These are phyloP conservation scores for Fomitopsis serialis DNA, from an alignment of 768 basidiomycete genomes.

Conservation along the genomic window DNA sequence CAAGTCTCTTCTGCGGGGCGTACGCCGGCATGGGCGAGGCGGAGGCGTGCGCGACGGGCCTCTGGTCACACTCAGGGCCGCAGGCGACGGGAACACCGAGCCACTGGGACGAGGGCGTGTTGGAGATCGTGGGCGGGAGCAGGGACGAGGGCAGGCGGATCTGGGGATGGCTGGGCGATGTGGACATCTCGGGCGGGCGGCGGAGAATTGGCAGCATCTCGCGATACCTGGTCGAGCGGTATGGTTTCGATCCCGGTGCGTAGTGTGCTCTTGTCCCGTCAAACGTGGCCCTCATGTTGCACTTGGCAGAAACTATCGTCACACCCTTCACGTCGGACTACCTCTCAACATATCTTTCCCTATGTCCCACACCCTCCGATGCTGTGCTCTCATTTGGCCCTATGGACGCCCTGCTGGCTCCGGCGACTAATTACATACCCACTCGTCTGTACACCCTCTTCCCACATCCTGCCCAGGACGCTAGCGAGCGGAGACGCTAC, in stretches of 20 bases:
- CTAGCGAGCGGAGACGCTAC: slow-evolving; percentile 68
- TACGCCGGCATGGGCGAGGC: slow-evolving; percentile 71
- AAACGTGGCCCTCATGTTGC: not conserved
- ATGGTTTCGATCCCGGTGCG: slow-evolving; percentile 72
- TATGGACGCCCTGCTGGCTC: slow-evolving; percentile 72
- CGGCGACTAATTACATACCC: slow-evolving; percentile 70
- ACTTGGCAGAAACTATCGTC: slow-evolving; percentile 55
- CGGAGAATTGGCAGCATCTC: slow-evolving; percentile 62
- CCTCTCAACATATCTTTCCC: slow-evolving; percentile 71
- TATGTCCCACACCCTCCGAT: slow-evolving; percentile 67
- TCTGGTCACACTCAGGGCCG: slow-evolving; percentile 55
- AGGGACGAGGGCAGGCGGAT: slow-evolving; percentile 69
- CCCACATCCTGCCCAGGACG: slow-evolving; percentile 80
- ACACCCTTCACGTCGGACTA: slow-evolving; percentile 75
- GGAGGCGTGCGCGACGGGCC: slow-evolving; percentile 72
- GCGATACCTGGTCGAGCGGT: slow-evolving; percentile 73
- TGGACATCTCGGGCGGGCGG: slow-evolving; percentile 61
- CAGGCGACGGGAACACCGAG: slow-evolving; percentile 13
- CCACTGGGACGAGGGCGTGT: slow-evolving; percentile 74
- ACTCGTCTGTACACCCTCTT: slow-evolving; percentile 69
- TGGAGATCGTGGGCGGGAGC: slow-evolving; percentile 75
- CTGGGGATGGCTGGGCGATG: slow-evolving; percentile 79
- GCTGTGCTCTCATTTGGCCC: slow-evolving; percentile 77
- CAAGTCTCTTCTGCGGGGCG: slow-evolving; percentile 64
- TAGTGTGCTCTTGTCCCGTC: not conserved